These are phyloP conservation scores for Saccharomycopsis capsularis DNA, from an alignment of 805 yeast genomes.

Conservation along the genomic window DNA sequence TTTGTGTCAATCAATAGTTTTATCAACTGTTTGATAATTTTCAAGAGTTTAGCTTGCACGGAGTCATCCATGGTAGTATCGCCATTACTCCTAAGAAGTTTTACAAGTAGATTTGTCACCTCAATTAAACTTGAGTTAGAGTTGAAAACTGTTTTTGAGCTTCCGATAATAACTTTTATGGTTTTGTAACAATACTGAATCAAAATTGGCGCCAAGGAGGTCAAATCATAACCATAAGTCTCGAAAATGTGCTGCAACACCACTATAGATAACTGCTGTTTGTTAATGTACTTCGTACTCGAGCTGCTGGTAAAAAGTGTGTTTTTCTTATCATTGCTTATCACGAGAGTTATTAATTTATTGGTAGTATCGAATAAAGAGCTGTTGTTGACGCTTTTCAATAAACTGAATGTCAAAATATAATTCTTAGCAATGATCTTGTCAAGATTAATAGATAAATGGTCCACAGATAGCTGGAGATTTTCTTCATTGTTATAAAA, in stretches of 20 bases:
- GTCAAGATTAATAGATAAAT: slow-evolving; percentile 11
- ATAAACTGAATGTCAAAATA: slow-evolving; percentile 10
- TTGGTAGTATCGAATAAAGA: slow-evolving; percentile 27
- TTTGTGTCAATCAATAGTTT: slow-evolving; percentile 12
- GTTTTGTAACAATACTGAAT: slow-evolving; percentile 14
- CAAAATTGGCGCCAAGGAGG: slow-evolving; percentile 23
- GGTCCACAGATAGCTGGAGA: background rate
- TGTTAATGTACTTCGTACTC: slow-evolving; percentile 1
- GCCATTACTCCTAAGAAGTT: slow-evolving; percentile 15
- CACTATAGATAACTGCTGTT: slow-evolving; percentile 3
- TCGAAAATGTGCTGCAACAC: slow-evolving; percentile 16
- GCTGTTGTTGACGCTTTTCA: slow-evolving; percentile 5
- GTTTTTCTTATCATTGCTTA: slow-evolving; percentile 22
- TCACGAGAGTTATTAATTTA: slow-evolving; percentile 26
- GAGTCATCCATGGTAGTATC: slow-evolving; percentile 13
- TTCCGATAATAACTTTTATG: slow-evolving; percentile 11
- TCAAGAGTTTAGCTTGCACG: slow-evolving; percentile 11
- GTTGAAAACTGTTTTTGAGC: slow-evolving; percentile 8
- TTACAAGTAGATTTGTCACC: slow-evolving; percentile 10
- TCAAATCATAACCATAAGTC: slow-evolving; percentile 20
- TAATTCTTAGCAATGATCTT: slow-evolving; percentile 13
- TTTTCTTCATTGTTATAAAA: slow-evolving; percentile 15
- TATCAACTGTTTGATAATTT: slow-evolving; percentile 16
- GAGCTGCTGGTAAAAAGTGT: slow-evolving; percentile 7
- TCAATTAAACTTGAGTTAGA: slow-evolving; percentile 5